phyloP scores from a whole-genome alignment of 2,329 filamentous ascomycete genomes.

The Apiospora saccharicola region DNA sequence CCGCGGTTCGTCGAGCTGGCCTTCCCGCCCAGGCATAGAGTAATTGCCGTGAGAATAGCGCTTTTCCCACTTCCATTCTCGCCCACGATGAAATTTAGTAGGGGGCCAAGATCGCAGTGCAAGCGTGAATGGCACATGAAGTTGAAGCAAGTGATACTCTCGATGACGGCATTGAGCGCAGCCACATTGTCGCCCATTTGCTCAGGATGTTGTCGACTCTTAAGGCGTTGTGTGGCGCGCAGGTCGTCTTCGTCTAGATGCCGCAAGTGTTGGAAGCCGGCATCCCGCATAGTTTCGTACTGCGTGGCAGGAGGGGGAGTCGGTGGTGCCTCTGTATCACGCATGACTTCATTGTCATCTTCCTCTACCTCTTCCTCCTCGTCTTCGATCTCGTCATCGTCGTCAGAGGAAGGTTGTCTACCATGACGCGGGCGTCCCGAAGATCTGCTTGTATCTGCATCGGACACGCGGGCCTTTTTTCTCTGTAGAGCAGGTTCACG shows the following conservation, averaged over 20 bases:
- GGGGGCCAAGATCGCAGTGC: constrained; percentile 83
- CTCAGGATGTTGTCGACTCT: constrained; percentile 49
- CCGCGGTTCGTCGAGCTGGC: constrained; percentile 92
- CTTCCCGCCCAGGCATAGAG: constrained; percentile 93
- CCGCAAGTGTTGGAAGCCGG: constrained; percentile 63
- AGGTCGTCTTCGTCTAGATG: constrained; percentile 67
- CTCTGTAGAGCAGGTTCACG: constrained; percentile 37
- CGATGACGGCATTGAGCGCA: constrained; percentile 85
- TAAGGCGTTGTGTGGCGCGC: constrained; percentile 70
- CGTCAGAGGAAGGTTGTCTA: constrained; percentile 29
- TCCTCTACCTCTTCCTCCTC: constrained; percentile 42
- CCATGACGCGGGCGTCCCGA: not conserved
- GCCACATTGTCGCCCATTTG: constrained; percentile 72
- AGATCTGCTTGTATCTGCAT: constrained; percentile 32
- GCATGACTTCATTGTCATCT: constrained; percentile 37
- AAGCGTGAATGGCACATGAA: constrained; percentile 96
- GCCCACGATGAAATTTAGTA: constrained; percentile 98
- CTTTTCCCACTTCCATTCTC: constrained; percentile 99
- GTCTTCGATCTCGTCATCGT: constrained; percentile 31
- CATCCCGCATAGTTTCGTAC: constrained; percentile 68
- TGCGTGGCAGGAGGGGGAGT: constrained; percentile 60
- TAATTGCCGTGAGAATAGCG: constrained; percentile 90
- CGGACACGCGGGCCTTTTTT: constrained; percentile 49
- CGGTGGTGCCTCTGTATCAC: constrained; percentile 35
- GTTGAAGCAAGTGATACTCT: constrained; percentile 85